Conservation (phyloP, 208 protist genomes). For the Trypanosoma scelopori region DNA sequence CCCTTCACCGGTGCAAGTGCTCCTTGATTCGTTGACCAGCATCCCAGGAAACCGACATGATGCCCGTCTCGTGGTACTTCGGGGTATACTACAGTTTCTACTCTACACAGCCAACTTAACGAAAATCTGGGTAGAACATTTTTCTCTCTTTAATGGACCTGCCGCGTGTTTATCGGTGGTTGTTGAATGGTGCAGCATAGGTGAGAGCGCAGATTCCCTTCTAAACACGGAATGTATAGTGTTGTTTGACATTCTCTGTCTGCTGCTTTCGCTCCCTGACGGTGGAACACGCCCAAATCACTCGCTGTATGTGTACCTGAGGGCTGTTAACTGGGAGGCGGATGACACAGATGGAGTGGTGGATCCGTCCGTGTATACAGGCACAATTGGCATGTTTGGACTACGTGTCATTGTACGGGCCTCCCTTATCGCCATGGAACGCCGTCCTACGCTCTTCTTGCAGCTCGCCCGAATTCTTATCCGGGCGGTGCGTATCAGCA, state of each 20-base stretch:
- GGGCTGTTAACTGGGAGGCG: conserved; percentile 12
- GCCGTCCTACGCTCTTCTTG: conserved; percentile 13
- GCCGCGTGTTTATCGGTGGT: conserved; percentile 18
- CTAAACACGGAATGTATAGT: conserved; percentile 9
- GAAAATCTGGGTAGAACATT: conserved; percentile 30
- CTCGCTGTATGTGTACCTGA: conserved; percentile 28
- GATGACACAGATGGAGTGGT: conserved; percentile 2
- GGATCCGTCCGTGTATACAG: conserved; percentile 7
- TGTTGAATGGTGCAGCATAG: conserved; percentile 13
- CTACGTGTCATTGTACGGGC: conserved; percentile 16
- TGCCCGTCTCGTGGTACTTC: conserved; percentile 13
- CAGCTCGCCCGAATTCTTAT: conserved; percentile 16
- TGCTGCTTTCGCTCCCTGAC: conserved; percentile 24
- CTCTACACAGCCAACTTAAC: conserved; percentile 26
- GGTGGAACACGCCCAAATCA: conserved; percentile 8
- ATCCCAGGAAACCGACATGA: conserved; percentile 4
- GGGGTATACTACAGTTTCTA: conserved; percentile 27
- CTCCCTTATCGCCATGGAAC: conserved; percentile 7
- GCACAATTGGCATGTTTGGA: conserved; percentile 18
- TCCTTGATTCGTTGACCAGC: conserved; percentile 14
- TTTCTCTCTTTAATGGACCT: conserved; percentile 18
- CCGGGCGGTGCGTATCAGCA: conserved; percentile 10
- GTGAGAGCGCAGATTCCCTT: conserved; percentile 7
- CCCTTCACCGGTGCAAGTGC: conserved; percentile 21
- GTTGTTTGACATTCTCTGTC: conserved; percentile 34